These are phyloP conservation scores for Hsuehochloa calcarea DNA, from an alignment of 176 grass and related monocot genomes.

Conservation along the genomic window DNA sequence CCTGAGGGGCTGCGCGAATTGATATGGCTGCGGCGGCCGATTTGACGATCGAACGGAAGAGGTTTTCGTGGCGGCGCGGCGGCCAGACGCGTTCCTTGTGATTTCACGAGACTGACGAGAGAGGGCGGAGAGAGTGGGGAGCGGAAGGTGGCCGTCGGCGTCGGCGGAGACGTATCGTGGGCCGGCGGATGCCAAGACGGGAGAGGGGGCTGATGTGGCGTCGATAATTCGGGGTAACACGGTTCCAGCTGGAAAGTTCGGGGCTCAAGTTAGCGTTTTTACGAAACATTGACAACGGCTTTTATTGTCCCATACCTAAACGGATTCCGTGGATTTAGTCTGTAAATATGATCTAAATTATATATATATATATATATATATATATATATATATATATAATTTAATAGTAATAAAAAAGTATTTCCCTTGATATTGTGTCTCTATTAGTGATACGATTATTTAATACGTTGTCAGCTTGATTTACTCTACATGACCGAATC, in stretches of 20 bases:
- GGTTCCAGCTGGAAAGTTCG: background rate
- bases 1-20: slow-evolving; percentile 2
- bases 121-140: background rate
- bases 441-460: too few relatives aligned
- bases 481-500: too few relatives aligned
- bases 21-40: background rate
- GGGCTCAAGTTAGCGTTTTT: background rate
- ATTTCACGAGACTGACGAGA: background rate
- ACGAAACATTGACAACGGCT: too few relatives aligned
- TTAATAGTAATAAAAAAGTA: too few relatives aligned
- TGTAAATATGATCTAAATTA: too few relatives aligned
- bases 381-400: too few relatives aligned
- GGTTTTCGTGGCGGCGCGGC: background rate
- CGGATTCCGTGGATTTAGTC: too few relatives aligned
- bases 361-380: too few relatives aligned
- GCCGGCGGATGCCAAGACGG: background rate
- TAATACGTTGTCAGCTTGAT: too few relatives aligned
- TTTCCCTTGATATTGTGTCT: too few relatives aligned
- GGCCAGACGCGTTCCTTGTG: background rate
- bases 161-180: background rate
- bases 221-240: background rate
- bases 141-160: background rate
- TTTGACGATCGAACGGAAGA: background rate
- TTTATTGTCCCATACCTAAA: too few relatives aligned
- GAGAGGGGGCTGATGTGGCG: slow-evolving; percentile 15